A percentile compares a stretch with the other conserved stretches of the same genome.
phyloP scores from a whole-genome alignment of 306 rosid genomes.

The Acacia melanoxylon region DNA sequence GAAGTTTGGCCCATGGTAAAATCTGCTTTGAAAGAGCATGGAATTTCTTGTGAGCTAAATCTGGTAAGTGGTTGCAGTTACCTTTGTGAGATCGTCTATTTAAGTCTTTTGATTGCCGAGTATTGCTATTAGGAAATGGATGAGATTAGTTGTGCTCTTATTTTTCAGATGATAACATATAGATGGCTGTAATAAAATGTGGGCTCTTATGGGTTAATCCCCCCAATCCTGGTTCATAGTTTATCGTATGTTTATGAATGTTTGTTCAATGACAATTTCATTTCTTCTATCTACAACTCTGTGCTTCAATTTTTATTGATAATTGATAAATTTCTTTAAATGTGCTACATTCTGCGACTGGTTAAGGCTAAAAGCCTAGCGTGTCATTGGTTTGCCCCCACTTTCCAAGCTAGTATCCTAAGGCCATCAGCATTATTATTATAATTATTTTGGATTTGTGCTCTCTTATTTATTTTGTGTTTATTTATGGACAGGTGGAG shows the following conservation, averaged over 20 bases:
- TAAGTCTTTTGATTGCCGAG: neutral
- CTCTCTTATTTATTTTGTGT: neutral
- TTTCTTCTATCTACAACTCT: neutral
- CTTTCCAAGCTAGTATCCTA: neutral
- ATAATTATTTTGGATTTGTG: neutral
- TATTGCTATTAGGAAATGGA: neutral
- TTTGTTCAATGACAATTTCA: neutral
- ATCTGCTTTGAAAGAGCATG: constrained; percentile 60
- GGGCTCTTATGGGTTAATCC: neutral
- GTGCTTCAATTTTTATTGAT: neutral
- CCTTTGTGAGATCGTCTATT: neutral
- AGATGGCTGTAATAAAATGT: neutral
- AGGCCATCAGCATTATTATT: no score
- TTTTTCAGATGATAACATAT: neutral
- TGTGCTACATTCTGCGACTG: neutral
- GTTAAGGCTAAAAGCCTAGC: neutral
- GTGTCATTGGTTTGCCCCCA: neutral
- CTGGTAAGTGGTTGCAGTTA: constrained; percentile 47
- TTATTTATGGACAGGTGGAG: constrained; percentile 50
- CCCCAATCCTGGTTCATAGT: neutral
- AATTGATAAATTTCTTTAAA: neutral
- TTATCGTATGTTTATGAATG: neutral
- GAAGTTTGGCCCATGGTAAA: constrained; percentile 74
- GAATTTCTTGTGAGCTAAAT: constrained; percentile 63
- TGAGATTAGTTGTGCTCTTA: neutral